Evolutionary conservation across 257 asterid genomes (phyloP), one percentile per base, ranked within the genome.

Genomic region (Anisodus acutangulus): DNA sequence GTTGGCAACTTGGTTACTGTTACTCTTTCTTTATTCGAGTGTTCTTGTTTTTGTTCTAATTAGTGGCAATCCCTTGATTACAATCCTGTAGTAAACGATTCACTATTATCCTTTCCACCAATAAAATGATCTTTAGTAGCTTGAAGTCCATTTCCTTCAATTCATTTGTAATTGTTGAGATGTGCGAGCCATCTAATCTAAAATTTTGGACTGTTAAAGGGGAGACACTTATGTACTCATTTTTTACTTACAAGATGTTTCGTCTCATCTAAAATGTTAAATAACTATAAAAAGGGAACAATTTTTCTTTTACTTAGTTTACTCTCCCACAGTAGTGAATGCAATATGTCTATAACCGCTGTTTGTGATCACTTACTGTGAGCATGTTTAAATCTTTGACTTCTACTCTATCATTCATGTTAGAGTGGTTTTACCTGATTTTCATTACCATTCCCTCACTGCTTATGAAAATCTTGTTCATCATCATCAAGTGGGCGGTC

Each of bases 111-210:
- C 80, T 72, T 72, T 72, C n/a, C 1, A 19, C 26, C 47, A 12
- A 51, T 51, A 0, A 58, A 16, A 17, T 17, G 19, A 51, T 26
- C 47, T 49, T 45, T 49, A 76, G 81, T 49, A 31, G 19, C 41
- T 47, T 10, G 63, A 26, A 7, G 63, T 51, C 26, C 15, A 76
- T 76, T 51, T 76, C 81, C 81, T 76, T 76, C 63, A 49, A 51
- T 22, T 53, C 45, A 3, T 22, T 12, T 51, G 63, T 76, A 51
- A 76, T 15, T 74, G 60, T 13, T 7, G 81, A 15, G 22, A 51
- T 22, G 43, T 26, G 81, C 51, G 63, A 51, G 22, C 47, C 12
- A 13, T 76, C 26, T 13, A 12, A 6, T 76, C 81, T 51, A 51
- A 43, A 49, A 51, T 1, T 6, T 51, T 76, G 5, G 6, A 76